Conservation (phyloP, 2,329 filamentous ascomycete genomes). For the Colletotrichum noveboracense region DNA sequence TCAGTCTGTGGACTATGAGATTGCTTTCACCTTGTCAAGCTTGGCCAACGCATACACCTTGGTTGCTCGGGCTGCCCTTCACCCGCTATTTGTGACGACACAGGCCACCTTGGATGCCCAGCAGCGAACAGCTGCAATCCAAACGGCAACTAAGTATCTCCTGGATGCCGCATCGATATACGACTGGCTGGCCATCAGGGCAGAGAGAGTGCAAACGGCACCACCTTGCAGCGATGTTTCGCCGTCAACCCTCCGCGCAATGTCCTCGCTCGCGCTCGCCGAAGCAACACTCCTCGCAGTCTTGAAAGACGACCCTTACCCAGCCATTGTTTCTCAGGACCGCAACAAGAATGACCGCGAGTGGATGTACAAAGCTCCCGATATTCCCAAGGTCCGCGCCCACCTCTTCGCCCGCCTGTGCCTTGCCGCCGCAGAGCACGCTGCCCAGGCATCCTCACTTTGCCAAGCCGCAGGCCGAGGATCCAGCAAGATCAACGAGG, state of each 20-base stretch:
- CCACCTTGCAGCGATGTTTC: constrained; percentile 59
- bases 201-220: constrained; percentile 45
- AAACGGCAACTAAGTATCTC: constrained; percentile 77
- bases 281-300: constrained; percentile 92
- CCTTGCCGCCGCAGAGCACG: constrained; percentile 87
- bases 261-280: constrained; percentile 74
- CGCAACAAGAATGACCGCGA: constrained; percentile 85
- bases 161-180: constrained; percentile 82
- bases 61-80: constrained; percentile 73
- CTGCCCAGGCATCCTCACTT: constrained; percentile 69
- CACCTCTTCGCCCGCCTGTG: constrained; percentile 88
- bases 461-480: constrained; percentile 40
- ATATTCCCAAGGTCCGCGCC: constrained; percentile 87
- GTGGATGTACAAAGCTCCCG: constrained; percentile 94
- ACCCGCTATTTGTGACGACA: constrained; percentile 73
- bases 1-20: constrained; percentile 79
- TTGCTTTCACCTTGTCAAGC: constrained; percentile 79
- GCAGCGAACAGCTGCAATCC: constrained; percentile 72
- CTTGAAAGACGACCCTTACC: constrained; percentile 93
- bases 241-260: constrained; percentile 56
- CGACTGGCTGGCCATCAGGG: constrained; percentile 68
- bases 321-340: constrained; percentile 79
- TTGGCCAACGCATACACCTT: constrained; percentile 77
- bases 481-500: constrained; percentile 61
- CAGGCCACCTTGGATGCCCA: constrained; percentile 66